Percentiles rank a stretch among this genome's conserved stretches.
Evolutionary conservation across 2,329 filamentous ascomycete species (phyloP).

Genomic region (Pseudonectria buxi): DNA sequence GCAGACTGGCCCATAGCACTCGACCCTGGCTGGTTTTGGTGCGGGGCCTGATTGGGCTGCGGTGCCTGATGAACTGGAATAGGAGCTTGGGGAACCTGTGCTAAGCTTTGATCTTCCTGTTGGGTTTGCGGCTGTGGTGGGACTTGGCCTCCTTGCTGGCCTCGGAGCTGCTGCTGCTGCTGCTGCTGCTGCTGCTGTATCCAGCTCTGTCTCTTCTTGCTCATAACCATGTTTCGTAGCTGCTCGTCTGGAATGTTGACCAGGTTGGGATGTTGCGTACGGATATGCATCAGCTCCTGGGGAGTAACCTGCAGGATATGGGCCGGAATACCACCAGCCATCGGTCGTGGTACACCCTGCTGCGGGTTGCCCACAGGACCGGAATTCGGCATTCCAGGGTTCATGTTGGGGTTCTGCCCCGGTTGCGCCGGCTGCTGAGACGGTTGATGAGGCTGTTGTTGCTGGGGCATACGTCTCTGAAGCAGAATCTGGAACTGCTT

Average conservation of each 20-base stretch:
- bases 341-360: constrained; percentile 18
- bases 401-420: constrained; percentile 25
- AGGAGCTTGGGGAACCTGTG: constrained; percentile 39
- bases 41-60: constrained; percentile 35
- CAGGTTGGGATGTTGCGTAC: constrained; percentile 19
- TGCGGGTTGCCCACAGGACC: constrained; percentile 23
- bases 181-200: constrained; percentile 23
- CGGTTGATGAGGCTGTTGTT: constrained; percentile 13
- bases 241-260: constrained; percentile 28
- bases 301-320: constrained; percentile 27
- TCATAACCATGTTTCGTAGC: constrained; percentile 24
- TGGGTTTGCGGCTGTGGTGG: constrained; percentile 31
- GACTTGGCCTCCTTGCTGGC: constrained; percentile 17
- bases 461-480: constrained; percentile 18
- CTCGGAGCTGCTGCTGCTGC: constrained; percentile 26
- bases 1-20: constrained; percentile 39
- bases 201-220: constrained; percentile 28
- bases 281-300: constrained; percentile 27
- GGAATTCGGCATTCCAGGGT: constrained; percentile 16
- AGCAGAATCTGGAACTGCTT: constrained; percentile 33
- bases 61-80: constrained; percentile 50
- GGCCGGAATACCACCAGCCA: constrained; percentile 20
- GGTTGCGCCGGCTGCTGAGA: constrained; percentile 16
- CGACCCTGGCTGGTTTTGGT: constrained; percentile 31
- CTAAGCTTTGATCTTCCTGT: constrained; percentile 24